These are phyloP conservation scores for Sarocladiaceae sp. DNA, from an alignment of 2,329 filamentous ascomycete genomes.

Conservation along the genomic window DNA sequence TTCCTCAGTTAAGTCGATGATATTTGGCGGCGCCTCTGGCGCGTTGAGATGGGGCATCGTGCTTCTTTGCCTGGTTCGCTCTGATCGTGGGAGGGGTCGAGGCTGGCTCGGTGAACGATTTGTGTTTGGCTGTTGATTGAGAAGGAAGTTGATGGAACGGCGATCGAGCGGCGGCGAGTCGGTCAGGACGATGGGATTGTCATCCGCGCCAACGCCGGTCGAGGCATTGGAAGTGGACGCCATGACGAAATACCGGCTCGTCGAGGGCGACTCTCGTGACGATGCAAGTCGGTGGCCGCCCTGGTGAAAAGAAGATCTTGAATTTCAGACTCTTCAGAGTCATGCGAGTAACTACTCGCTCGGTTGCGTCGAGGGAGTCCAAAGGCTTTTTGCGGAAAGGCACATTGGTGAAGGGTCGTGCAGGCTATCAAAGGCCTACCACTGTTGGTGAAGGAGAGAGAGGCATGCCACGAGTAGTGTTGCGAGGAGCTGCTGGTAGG, in stretches of 20 bases:
- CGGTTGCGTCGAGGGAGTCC: no score
- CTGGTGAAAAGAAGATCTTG: no score
- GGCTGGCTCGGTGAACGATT: no score
- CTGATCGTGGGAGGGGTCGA: background rate
- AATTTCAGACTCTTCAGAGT: no score
- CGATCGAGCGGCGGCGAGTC: conserved; percentile 4
- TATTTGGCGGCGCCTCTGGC: background rate
- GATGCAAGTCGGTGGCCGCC: no score
- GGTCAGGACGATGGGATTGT: background rate
- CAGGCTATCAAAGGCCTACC: no score
- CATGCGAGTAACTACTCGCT: no score
- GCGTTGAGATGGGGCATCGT: background rate
- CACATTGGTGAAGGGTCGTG: no score
- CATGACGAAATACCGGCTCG: background rate
- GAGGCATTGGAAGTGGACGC: background rate
- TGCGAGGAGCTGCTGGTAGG: no score
- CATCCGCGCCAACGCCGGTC: background rate
- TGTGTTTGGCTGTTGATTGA: background rate
- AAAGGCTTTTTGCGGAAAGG: no score
- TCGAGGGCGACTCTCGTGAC: background rate
- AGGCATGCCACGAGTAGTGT: no score
- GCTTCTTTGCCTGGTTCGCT: background rate
- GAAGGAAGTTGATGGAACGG: conserved; percentile 1
- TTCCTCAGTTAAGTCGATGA: conserved; percentile 46
- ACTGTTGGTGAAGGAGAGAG: no score